Evolutionary conservation across 345 rosid species (phyloP), one percentile per base, ranked within the genome.

Genomic region (Eucalyptus victrix): DNA sequence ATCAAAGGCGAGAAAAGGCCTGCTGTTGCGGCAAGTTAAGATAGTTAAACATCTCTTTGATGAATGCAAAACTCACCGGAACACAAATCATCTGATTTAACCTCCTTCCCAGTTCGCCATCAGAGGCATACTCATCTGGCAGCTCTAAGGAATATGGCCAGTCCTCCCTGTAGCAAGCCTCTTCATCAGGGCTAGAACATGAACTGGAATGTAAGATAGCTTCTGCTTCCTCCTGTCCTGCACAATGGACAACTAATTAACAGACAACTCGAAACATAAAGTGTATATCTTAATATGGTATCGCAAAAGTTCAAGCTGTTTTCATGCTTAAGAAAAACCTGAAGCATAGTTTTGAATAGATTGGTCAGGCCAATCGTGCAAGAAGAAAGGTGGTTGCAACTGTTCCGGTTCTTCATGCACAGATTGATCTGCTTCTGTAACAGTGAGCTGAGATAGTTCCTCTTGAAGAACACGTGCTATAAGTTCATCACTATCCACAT

Each of bases 71-170:
- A 93, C 97, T 93, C 92, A 95, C 97, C n/a, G 95, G 97, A 87
- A 95, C 93, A 49, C 96, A 93, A 92, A 94, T 92, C 96, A 95
- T 95, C 90, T 93, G 95, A 92, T 93, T 93, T 86, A 95, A 91
- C 94, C 94, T 90, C 91, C 94, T 94, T 86, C 94, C 95, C 86
- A 95, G 94, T 92, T 94, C 96, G 40, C 92, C 93, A 87, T 94
- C 94, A 86, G 88, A 87, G 87, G 92, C 91, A 88, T 87, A 90
- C 88, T 93, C 96, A 92, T 95, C 94, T 11, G 90, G 88, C 87
- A 92, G 87, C 90, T 92, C 95, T 86, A 89, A 87, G 9, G 93
- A 37, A 88, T 92, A 92, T 85, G 93, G 92, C 95, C 93, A 92
- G 72, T 93, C 95, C 72, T 90, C 95, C 76, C 15, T 90, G 19